Evolutionary conservation across 1,284 basidiomycete species (phyloP).

Genomic region (Pascua guehoae): DNA sequence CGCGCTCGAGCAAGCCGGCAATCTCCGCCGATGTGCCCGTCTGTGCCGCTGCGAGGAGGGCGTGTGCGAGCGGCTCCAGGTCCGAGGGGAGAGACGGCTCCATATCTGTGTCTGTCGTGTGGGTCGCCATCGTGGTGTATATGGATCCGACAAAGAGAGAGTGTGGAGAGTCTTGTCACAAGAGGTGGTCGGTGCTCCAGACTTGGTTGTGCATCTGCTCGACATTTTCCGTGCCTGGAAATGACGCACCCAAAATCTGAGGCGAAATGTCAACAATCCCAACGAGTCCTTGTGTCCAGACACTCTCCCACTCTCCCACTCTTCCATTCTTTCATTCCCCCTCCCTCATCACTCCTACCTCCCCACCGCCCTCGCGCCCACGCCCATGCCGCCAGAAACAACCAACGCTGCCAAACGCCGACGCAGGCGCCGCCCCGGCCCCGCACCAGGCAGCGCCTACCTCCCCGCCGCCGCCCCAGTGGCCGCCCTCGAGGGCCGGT

Average conservation of each 20-base stretch:
- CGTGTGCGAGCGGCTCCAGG: conserved; percentile 19
- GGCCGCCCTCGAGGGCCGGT: no score
- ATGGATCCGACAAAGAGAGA: background rate
- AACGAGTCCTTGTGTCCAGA: no score
- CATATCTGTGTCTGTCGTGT: background rate
- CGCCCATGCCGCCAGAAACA: no score
- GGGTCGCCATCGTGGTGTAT: background rate
- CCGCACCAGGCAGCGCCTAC: no score
- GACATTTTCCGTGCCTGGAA: conserved; percentile 2
- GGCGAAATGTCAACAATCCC: background rate
- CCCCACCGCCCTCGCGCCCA: no score
- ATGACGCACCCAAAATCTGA: background rate
- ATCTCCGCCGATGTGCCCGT: conserved; percentile 55
- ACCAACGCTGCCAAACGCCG: no score
- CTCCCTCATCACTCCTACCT: no score
- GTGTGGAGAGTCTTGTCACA: background rate
- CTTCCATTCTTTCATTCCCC: no score
- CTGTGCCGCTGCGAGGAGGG: conserved; percentile 30
- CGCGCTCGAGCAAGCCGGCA: conserved; percentile 60
- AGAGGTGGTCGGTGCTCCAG: background rate
- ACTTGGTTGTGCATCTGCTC: background rate
- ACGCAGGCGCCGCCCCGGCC: no score
- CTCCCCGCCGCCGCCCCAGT: no score
- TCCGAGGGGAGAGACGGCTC: conserved; percentile 10
- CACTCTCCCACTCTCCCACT: background rate